A percentile compares a stretch with the other conserved stretches of the same genome.
Evolutionary conservation across 2,329 filamentous ascomycete genomes (phyloP).

Genomic region (Trematosphaeria pertusa): DNA sequence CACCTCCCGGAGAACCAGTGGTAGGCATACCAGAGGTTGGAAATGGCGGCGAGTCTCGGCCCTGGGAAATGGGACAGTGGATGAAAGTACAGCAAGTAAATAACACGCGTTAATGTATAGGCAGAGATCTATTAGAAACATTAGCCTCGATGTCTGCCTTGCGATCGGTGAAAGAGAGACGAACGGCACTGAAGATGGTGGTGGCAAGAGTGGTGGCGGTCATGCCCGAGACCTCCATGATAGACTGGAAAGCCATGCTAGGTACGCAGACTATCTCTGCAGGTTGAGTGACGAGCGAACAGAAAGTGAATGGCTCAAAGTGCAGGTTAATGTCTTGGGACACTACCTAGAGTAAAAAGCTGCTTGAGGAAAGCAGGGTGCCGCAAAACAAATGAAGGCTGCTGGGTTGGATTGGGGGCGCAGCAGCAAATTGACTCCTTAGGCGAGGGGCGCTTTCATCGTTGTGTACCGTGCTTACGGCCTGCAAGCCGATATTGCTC

Average conservation of each 20-base stretch:
- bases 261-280: too few relatives aligned
- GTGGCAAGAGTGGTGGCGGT: not conserved
- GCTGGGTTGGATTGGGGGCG: too few relatives aligned
- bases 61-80: constrained; percentile 49
- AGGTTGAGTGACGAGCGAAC: too few relatives aligned
- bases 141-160: not conserved
- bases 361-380: too few relatives aligned
- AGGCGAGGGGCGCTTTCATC: too few relatives aligned
- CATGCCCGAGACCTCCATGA: not conserved
- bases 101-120: constrained; percentile 7
- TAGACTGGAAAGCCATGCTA: not conserved
- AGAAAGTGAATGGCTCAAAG: too few relatives aligned
- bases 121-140: constrained; percentile 7
- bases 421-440: too few relatives aligned
- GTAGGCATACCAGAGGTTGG: constrained; percentile 12
- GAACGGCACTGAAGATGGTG: not conserved
- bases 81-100: constrained; percentile 47
- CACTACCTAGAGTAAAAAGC: too few relatives aligned
- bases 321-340: too few relatives aligned
- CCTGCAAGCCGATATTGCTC: too few relatives aligned
- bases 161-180: not conserved
- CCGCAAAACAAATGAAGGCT: too few relatives aligned
- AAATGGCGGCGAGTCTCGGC: constrained; percentile 34
- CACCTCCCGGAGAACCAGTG: constrained; percentile 14
- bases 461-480: too few relatives aligned